Evolutionary conservation across 1,139 yeast genomes (phyloP), one percentile per base, ranked within the genome.

Genomic region (Geotrichum aggregatum): DNA sequence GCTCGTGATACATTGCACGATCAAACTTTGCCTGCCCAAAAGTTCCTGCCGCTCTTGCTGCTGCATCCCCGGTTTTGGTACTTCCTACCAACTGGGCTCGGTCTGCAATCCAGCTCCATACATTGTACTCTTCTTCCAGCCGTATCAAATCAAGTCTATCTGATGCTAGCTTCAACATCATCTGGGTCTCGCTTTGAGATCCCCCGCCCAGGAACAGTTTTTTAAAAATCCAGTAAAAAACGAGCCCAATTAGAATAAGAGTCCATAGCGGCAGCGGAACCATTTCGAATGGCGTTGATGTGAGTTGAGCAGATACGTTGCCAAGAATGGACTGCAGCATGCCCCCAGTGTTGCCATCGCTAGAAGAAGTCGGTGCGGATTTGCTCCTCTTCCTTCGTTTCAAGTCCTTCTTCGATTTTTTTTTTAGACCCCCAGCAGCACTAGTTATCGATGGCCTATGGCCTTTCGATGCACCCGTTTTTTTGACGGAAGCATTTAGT

Each of bases 91-190:
- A 16, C 11, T 31, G 44, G 65, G 68, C 47, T 76, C 86, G 76
- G 44, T 77, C 78, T 52, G 80, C 79, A 41, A 88, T 76, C 96
- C 96, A 89, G 48, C 80, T 76, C 96, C 96, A 89, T 54, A 89
- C 68, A 38, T 78, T 77, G 34, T 77, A 76, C 67, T 88, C 95
- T 54, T 82, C 78, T 52, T 76, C 73, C 56, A 73, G 61, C 28
- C 52, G 43, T 18, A 44, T 52, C 40, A 22, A 49, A 24, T 33
- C 54, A 31, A 45, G 50, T 47, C 22, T 45, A 3, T 24, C 52
- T 24, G 5, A 5, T 24, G 28, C 28, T 24, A 4, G 13, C 33
- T 14, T 14, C 33, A 13, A 13, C 39, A 22, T 18, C 38, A 44
- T 3, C n/a, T 13, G 38, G 18, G 30, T 11, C 10, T 24, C 14